Evolutionary conservation across 2,329 filamentous ascomycete genomes (phyloP).

Genomic region (Cephalotrichum gorgonifer): DNA sequence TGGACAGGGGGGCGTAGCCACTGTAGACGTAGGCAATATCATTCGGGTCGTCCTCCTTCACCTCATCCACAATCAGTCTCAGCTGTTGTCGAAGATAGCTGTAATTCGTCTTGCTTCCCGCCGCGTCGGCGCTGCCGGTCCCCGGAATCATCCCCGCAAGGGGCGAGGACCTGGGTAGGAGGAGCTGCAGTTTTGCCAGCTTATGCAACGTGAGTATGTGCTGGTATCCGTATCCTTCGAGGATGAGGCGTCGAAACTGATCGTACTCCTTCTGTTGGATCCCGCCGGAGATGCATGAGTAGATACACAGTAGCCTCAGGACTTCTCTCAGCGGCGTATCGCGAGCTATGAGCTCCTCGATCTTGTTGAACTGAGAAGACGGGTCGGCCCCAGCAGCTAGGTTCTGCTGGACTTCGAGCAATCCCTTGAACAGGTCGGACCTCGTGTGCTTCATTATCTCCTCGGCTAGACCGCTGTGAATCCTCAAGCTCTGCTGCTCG

Average conservation of each 20-base stretch:
- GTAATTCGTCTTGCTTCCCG: constrained; percentile 79
- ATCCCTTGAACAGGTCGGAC: constrained; percentile 76
- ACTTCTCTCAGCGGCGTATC: constrained; percentile 73
- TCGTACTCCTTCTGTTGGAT: constrained; percentile 85
- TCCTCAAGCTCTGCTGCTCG: constrained; percentile 84
- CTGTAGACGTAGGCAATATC: constrained; percentile 98
- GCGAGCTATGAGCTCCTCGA: constrained; percentile 90
- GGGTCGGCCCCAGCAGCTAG: constrained; percentile 85
- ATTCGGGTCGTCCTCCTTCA: constrained; percentile 87
- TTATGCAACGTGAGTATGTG: constrained; percentile 83
- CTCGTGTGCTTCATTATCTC: constrained; percentile 91
- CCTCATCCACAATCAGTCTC: constrained; percentile 86
- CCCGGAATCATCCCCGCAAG: constrained; percentile 75
- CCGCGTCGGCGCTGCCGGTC: constrained; percentile 40
- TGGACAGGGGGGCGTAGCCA: constrained; percentile 86
- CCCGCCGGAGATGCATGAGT: constrained; percentile 82
- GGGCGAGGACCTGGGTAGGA: constrained; percentile 67
- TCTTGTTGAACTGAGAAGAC: constrained; percentile 76
- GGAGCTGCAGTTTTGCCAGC: constrained; percentile 80
- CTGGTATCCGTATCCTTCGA: constrained; percentile 91
- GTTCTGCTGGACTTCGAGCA: constrained; percentile 92
- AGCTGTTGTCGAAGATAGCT: constrained; percentile 76
- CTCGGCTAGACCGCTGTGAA: constrained; percentile 85
- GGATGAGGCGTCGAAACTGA: constrained; percentile 73
- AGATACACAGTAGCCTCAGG: constrained; percentile 77